Base-by-base conservation (phyloP, 2,329 filamentous ascomycete species). In the Mycocentrospora acerina region DNA sequence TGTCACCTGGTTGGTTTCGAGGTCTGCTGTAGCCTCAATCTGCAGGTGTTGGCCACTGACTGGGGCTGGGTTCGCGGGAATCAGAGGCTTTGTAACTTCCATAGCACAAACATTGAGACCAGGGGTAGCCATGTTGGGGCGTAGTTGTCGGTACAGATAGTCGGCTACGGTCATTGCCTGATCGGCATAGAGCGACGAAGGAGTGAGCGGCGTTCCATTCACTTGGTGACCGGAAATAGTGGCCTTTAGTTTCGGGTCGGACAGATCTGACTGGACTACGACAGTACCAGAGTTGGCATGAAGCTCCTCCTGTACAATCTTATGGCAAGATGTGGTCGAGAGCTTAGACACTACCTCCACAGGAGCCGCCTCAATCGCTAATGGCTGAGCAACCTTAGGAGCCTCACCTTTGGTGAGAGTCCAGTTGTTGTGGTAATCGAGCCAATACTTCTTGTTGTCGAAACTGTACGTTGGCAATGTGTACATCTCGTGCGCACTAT, bases 401-500 rank as follows among this genome's bases (percentile, higher is more conserved):
- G 71, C 76, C 48, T 85, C 79, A 40, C 75, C 83, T 72, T 90
- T 90, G 44, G 77, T 81, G 25, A 89, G 68, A 22, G 75, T 79
- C 81, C 84, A 90, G 64, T 89, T 82, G 45, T 86, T 83, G 46
- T 76, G 73, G 62, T 86, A 86, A 59, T 81, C 80, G 12, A 86
- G 74, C 83, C 83, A 86, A 66, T 88, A 87, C 51, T 79, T 81
- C 72, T 88, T 87, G 47, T 79, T 71, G 60, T 88, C 82, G 60
- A 83, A 89, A 0, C 74, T 74, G 59, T 88, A 89, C 0, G 77
- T 74, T 2, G 84, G 84, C 4, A 89, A 69, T n/a, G 78, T 71
- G n/a, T 86, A 68, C 12, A 88, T 69, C 28, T 77, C 71, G 28
- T 83, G 76, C 1, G 74, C 73, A 25, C 70, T 60, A 50, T 80